Evolutionary conservation across 2,329 filamentous ascomycete species (phyloP), one percentile per base, ranked within the genome.

Genomic region (Xylariales sp.): DNA sequence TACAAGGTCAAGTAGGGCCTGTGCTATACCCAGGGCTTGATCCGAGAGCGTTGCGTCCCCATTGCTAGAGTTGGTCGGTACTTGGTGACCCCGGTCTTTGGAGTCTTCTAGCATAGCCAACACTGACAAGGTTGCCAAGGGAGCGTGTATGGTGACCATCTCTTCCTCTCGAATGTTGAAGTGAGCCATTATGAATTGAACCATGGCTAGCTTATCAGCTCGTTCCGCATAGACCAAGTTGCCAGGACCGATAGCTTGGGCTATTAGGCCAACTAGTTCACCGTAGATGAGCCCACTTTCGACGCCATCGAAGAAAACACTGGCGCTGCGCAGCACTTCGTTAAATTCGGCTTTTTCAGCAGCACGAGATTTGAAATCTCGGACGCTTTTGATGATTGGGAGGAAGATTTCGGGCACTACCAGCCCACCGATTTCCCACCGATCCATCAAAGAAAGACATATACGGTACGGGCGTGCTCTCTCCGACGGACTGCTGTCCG

Each of bases 81-180:
- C 41, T 38, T 46, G 43, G 20, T 49, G 51, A 6, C 60, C 51
- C 44, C 59, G 60, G 45, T 65, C 64, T 44, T 64, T 70, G 3
- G 67, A 62, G 42, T 84, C 70, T 54, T 81, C 68, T 31, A 83
- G 64, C 78, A 78, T 83, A 50, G 66, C 69, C 22, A 74, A 64
- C 19, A 85, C 69, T 3, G 82, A 78, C n/a, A 94, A 63, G 3
- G 81, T 74, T 40, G 85, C 75, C 20, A 94, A 64, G 24, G 91
- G 91, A 21, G 90, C 85, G 63, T 97, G 91, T 16, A 87, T 69
- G 2, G 86, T 79, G 12, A 95, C 64, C 91, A 98, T 97, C 57
- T 98, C 94, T 61, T 97, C 93, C 63, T 98, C 93, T 40, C 84
- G 80, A 37, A 97, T 78, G 60, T 96, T 97, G 71, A 98, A 98